These are phyloP conservation scores for Lepidium sativum DNA, from an alignment of 345 rosid genomes.

Conservation along the genomic window DNA sequence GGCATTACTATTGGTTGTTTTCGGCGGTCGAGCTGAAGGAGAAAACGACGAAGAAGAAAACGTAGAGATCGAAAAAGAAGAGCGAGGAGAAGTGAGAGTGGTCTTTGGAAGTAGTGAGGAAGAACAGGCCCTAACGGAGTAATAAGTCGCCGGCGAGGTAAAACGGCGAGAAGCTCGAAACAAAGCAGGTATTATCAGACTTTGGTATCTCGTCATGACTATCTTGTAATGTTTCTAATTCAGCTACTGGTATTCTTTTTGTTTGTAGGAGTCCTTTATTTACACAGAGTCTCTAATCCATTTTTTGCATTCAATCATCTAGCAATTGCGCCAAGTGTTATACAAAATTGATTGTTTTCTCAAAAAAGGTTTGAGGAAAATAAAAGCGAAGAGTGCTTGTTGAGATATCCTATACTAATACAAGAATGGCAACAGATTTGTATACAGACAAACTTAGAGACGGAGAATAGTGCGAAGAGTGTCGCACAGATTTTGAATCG, in stretches of 20 bases:
- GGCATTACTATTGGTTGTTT: background rate
- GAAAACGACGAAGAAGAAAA: conserved; percentile 11
- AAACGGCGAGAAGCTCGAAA: conserved; percentile 21
- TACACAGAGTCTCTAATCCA: too few species aligned
- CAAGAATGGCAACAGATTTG: background rate
- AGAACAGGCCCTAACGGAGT: conserved; percentile 10
- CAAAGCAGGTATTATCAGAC: background rate
- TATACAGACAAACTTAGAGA: conserved; percentile 30
- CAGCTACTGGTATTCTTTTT: too few species aligned
- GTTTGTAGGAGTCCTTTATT: too few species aligned
- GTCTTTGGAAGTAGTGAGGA: conserved; percentile 5
- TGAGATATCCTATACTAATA: conserved; percentile 7
- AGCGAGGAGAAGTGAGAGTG: background rate
- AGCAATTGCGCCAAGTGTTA: background rate
- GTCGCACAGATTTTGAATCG: conserved; percentile 87
- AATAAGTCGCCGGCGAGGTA: background rate
- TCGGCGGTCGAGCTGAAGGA: conserved; percentile 11
- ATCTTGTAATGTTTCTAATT: background rate
- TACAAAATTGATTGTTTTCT: conserved; percentile 1
- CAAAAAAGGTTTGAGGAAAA: background rate
- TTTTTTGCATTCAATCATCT: background rate
- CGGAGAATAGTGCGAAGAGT: conserved; percentile 90
- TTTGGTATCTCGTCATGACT: conserved; percentile 19
- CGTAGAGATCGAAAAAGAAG: background rate
- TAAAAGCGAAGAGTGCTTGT: background rate